Evolutionary conservation across 192 early-diverging fungal genomes (phyloP).

Genomic region (Umbelopsis sp.): DNA sequence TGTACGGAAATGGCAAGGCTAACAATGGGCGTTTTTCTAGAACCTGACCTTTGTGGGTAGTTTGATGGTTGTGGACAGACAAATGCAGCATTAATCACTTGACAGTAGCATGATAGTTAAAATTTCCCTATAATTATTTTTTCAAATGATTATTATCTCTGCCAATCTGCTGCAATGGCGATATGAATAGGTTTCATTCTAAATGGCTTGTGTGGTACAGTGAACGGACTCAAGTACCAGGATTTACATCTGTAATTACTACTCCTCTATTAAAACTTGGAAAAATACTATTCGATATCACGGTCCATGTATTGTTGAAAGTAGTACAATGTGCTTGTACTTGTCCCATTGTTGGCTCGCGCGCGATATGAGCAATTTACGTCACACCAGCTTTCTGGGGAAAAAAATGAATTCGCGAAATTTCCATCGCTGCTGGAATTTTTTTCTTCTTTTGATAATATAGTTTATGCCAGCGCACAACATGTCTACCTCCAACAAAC

Average conservation of each 20-base stretch:
- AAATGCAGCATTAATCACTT: conserved; percentile 31
- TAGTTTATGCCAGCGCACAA: background rate
- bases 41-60: conserved; percentile 95
- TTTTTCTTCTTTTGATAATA: background rate
- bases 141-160: background rate
- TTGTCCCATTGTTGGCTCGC: too few relatives aligned
- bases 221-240: too few relatives aligned
- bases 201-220: too few relatives aligned
- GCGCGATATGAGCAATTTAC: too few relatives aligned
- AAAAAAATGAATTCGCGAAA: too few relatives aligned
- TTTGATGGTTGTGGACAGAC: conserved; percentile 81
- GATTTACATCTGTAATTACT: too few relatives aligned
- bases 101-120: background rate
- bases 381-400: too few relatives aligned
- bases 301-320: too few relatives aligned
- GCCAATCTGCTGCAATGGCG: background rate
- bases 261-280: too few relatives aligned
- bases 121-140: background rate
- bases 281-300: too few relatives aligned
- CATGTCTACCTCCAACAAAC: conserved; percentile 45
- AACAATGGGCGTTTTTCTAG: conserved; percentile 43
- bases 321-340: too few relatives aligned
- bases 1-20: background rate
- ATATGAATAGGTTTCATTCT: too few relatives aligned
- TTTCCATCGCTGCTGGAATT: background rate